phyloP scores from a whole-genome alignment of 2,329 filamentous ascomycete genomes.

The Cyclaneusma minus region DNA sequence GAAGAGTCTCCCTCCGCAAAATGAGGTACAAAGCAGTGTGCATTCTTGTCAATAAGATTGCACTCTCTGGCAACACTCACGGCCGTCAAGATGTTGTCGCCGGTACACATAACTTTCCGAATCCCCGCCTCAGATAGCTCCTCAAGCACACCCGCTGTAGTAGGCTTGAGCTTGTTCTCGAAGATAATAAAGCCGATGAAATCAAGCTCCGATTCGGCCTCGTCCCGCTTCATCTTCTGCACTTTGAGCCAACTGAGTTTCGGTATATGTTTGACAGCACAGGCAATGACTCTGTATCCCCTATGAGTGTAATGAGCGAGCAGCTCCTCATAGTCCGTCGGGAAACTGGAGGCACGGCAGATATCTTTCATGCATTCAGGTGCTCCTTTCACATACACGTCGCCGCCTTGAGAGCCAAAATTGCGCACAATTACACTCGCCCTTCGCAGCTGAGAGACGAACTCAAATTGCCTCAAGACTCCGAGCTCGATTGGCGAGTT shows the following conservation, averaged over 20 bases:
- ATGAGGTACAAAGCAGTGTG: slow-evolving; percentile 85
- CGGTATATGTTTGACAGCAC: slow-evolving; percentile 74
- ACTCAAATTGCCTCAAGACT: slow-evolving; percentile 84
- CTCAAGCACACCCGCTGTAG: slow-evolving; percentile 63
- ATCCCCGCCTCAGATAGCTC: slow-evolving; percentile 77
- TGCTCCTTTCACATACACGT: slow-evolving; percentile 90
- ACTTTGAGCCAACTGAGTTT: slow-evolving; percentile 89
- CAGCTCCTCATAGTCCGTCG: slow-evolving; percentile 77
- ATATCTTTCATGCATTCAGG: slow-evolving; percentile 95
- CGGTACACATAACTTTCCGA: slow-evolving; percentile 87
- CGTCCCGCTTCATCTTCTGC: slow-evolving; percentile 78
- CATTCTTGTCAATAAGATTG: slow-evolving; percentile 60
- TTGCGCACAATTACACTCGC: slow-evolving; percentile 86
- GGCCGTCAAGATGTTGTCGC: slow-evolving; percentile 93
- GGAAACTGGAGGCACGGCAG: slow-evolving; percentile 71
- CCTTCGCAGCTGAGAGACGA: slow-evolving; percentile 79
- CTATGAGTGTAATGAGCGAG: slow-evolving; percentile 86
- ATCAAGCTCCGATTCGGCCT: slow-evolving; percentile 70
- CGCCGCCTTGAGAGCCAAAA: slow-evolving; percentile 70
- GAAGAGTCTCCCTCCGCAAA: slow-evolving; percentile 65
- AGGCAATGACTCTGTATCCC: slow-evolving; percentile 92
- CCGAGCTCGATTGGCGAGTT: slow-evolving; percentile 61
- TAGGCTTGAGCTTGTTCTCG: slow-evolving; percentile 93
- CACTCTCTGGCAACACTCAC: slow-evolving; percentile 92
- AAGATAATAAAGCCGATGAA: slow-evolving; percentile 97